These are phyloP conservation scores for Phytophthora uliginosa DNA, from an alignment of 352 stramenopile species.

Conservation along the genomic window DNA sequence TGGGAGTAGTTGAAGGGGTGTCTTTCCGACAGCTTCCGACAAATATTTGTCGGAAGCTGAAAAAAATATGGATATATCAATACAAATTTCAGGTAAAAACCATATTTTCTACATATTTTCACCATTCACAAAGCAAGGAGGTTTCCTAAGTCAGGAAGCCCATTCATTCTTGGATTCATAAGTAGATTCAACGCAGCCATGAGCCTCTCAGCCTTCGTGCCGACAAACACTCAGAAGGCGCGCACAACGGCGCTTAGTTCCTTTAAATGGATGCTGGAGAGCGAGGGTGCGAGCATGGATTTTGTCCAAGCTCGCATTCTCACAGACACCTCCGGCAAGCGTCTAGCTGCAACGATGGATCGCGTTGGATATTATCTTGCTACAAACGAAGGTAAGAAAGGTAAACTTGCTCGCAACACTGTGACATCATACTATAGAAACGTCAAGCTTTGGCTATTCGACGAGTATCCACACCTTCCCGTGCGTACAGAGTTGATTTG, in stretches of 20 bases:
- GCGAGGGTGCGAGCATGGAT: conserved; percentile 5
- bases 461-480: conserved; percentile 4
- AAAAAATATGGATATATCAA: conserved; percentile 19
- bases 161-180: background rate
- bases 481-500: conserved; percentile 13
- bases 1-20: no score
- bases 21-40: conserved; percentile 8
- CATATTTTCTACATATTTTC: conserved; percentile 15
- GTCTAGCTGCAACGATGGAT: conserved; percentile 13
- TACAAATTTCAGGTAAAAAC: conserved; percentile 7
- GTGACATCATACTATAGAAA: conserved; percentile 17
- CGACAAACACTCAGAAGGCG: conserved; percentile 18
- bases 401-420: conserved; percentile 19
- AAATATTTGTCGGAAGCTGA: conserved; percentile 27
- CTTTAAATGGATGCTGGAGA: background rate
- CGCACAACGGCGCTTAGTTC: conserved; percentile 12
- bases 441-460: conserved; percentile 17
- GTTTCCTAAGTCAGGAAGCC: background rate
- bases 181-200: background rate
- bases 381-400: conserved; percentile 24
- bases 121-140: conserved; percentile 2
- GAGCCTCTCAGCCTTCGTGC: conserved; percentile 17
- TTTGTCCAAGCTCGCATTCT: conserved; percentile 10
- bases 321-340: background rate
- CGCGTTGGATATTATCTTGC: conserved; percentile 19